Base-by-base conservation (phyloP, 345 rosid species). In the Populus davidiana region DNA sequence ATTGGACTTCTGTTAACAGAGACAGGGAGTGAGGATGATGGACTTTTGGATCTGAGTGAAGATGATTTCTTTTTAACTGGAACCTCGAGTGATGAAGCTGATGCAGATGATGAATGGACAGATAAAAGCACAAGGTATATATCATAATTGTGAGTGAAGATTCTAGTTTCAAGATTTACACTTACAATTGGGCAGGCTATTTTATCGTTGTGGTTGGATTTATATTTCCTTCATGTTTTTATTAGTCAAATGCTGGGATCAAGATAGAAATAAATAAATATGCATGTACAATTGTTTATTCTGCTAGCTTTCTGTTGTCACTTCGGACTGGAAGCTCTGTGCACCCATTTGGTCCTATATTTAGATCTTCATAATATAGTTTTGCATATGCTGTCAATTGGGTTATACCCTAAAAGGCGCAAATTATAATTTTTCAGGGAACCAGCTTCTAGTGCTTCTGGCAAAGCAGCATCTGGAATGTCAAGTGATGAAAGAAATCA, bases 21-120 rank as follows among this genome's bases (percentile, higher is more conserved):
- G 89, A 96, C 99, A 2, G 99, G 99, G 71, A 96, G 99, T 77
- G 99, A 96, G 86, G 99, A 94, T 81, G 99, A 96, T 85, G 97
- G 98, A 67, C 90, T 87, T 82, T 86, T 93, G 83, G 98, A 94
- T 84, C 83, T 91, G 85, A 96, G 97, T 81, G 99, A 96, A 75
- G 99, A 96, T 85, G 97, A 94, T 84, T 93, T 93, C 87, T 96
- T 96, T 82, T 80, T 92, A 66, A 72, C 82, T 83, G 97, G 97
- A 86, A 91, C 91, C 82, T 94, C 99, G 47, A 96, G 98, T 80
- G 97, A 96, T 85, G 99, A 96, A 87, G 99, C 93, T 52, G 94
- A 96, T 76, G 99, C 98, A 27, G 97, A 96, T 86, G 97, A 96
- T 82, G 99, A 96, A 76, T 96, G 91, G 93, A 96, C 99, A 0